A percentile compares a stretch with the other conserved stretches of the same genome.
phyloP scores from a whole-genome alignment of 2,329 filamentous ascomycete species.

The Curvularia sp. region DNA sequence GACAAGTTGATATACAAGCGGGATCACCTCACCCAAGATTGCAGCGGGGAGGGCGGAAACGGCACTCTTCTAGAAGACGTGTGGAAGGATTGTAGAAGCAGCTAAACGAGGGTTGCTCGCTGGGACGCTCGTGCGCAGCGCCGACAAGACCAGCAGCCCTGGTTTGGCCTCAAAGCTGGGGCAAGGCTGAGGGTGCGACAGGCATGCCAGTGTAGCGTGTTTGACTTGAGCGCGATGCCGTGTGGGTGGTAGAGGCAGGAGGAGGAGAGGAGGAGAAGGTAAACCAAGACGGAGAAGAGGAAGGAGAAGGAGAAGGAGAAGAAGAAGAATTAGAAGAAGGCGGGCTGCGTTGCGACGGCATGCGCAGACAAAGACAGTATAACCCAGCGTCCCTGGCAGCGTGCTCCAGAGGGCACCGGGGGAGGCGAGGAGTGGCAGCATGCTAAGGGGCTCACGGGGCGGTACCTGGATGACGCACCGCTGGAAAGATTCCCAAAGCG shows the following conservation, averaged over 20 bases:
- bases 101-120: conserved; percentile 44
- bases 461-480: conserved; percentile 47
- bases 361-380: no score
- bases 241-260: neutral
- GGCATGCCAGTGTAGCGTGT: conserved; percentile 40
- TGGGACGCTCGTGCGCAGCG: conserved; percentile 39
- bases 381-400: no score
- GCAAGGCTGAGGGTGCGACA: conserved; percentile 46
- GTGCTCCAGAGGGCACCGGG: no score
- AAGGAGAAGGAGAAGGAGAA: no score
- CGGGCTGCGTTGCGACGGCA: neutral
- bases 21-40: conserved; percentile 45
- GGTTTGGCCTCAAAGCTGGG: conserved; percentile 46
- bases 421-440: conserved; percentile 25
- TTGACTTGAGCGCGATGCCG: conserved; percentile 29
- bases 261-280: conserved; percentile 2
- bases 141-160: conserved; percentile 35
- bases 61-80: conserved; percentile 48
- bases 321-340: no score
- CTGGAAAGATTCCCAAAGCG: conserved; percentile 19
- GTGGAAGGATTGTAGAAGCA: conserved; percentile 41
- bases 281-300: conserved; percentile 1
- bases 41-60: conserved; percentile 46
- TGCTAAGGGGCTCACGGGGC: conserved; percentile 41
- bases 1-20: conserved; percentile 45